Evolutionary conservation across 768 basidiomycete genomes (phyloP), one percentile per base, ranked within the genome.

Genomic region (Leucosporidium scottii): DNA sequence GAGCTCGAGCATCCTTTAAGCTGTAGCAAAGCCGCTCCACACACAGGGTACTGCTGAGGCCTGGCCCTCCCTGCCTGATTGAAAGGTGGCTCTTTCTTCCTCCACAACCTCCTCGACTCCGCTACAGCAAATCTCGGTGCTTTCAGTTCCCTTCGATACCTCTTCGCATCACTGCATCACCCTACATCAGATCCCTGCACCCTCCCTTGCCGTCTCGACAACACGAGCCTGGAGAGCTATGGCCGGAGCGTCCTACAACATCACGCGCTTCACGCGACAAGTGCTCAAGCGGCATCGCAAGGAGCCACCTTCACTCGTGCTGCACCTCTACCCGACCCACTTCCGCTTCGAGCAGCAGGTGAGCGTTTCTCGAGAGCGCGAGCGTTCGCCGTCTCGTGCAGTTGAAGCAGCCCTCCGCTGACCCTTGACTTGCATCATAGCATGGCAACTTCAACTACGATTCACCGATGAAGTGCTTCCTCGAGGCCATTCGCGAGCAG

Each of bases 281-380:
- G 77, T 79, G 47, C 74, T 81, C 34, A 80, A 80, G 61, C 78
- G 78, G 28, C 78, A 78, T 25, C 67, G 79, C 27, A 79, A 79
- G 63, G 74, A 75, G 59, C 75, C 78, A 61, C 77, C 80, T 3
- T 77, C 76, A 25, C 62, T 81, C 36, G 77, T 76, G n/a, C 75
- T 81, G 28, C 79, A 81, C 72, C 77, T 81, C 10, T 77, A 78
- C 66, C 72, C 72, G 7, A 73, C 72, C 28, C 75, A 80, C 72
- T 81, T 80, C 75, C 72, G 78, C 27, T 81, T 81, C 69, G 76
- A 78, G 67, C 75, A 78, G 51, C 79, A 79, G 69, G 79, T 79
- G 56, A 60, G 79, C 71, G 30, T 28, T 21, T 23, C 21, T 27
- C 60, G 36, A 48, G 55, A 18, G 31, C 13, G 30, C 15, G 31